These are phyloP conservation scores for Puccinia horiana DNA, from an alignment of 1,284 basidiomycete genomes.

Conservation along the genomic window DNA sequence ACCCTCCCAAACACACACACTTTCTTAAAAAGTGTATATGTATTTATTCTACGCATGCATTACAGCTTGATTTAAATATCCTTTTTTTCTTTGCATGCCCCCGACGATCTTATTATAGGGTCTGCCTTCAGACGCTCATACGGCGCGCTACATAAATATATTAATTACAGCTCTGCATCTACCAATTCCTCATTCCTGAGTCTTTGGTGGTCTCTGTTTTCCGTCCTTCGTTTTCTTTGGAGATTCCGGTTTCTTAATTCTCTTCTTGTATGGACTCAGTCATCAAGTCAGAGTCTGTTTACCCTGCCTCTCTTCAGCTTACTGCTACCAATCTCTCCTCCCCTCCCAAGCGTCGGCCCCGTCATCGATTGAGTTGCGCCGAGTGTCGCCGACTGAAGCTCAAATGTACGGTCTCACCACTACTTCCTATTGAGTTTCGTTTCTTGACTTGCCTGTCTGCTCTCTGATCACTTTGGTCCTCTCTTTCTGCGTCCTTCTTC, in stretches of 20 bases:
- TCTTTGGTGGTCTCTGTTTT: neutral
- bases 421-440: neutral
- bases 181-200: too few species aligned
- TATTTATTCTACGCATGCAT: too few species aligned
- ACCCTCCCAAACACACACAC: too few species aligned
- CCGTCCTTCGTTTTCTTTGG: neutral
- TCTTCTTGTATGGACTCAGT: constrained; percentile 36
- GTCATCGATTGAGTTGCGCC: constrained; percentile 48
- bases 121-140: too few species aligned
- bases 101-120: too few species aligned
- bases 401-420: constrained; percentile 26
- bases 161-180: too few species aligned
- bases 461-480: neutral
- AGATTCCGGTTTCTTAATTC: neutral
- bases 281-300: constrained; percentile 37
- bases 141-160: too few species aligned
- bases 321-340: constrained; percentile 18
- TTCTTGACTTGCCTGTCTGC: neutral
- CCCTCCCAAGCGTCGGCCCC: constrained; percentile 43
- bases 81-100: too few species aligned
- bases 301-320: neutral
- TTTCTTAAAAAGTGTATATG: too few species aligned
- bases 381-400: constrained; percentile 49
- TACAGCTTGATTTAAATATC: too few species aligned
- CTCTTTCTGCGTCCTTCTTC: constrained; percentile 23